Evolutionary conservation across 208 protist genomes (phyloP).

Genomic region (Wallacemonas sp.): DNA sequence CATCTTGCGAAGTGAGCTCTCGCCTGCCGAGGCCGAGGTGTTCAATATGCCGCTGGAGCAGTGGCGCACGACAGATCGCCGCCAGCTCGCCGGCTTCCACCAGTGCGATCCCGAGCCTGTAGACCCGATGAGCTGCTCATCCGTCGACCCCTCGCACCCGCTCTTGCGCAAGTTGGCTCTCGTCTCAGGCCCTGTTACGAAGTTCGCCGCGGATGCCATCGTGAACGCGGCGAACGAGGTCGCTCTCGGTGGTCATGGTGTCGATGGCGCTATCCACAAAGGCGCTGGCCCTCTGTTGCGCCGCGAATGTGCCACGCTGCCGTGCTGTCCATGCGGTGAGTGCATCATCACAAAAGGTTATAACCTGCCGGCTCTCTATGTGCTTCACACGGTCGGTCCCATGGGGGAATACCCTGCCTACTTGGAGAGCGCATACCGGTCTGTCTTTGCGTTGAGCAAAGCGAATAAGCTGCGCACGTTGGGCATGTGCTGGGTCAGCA

Average conservation of each 20-base stretch:
- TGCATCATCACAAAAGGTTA: slow-evolving; percentile 70
- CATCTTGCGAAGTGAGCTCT: slow-evolving; percentile 25
- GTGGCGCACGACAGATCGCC: slow-evolving; percentile 30
- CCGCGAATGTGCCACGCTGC: slow-evolving; percentile 50
- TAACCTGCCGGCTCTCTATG: slow-evolving; percentile 58
- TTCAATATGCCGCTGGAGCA: slow-evolving; percentile 33
- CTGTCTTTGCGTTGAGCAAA: slow-evolving; percentile 40
- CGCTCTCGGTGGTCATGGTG: slow-evolving; percentile 65
- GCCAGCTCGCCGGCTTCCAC: slow-evolving; percentile 16
- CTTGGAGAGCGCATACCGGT: slow-evolving; percentile 63
- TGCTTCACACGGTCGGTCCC: slow-evolving; percentile 85
- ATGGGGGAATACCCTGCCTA: slow-evolving; percentile 56
- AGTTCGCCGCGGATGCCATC: slow-evolving; percentile 66
- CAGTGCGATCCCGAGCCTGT: slow-evolving; percentile 15
- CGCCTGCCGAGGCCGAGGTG: slow-evolving; percentile 27
- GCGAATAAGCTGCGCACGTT: slow-evolving; percentile 48
- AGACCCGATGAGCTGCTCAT: slow-evolving; percentile 11
- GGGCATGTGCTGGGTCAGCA: slow-evolving; percentile 83
- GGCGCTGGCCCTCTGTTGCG: slow-evolving; percentile 61
- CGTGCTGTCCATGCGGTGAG: slow-evolving; percentile 56
- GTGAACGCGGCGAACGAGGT: slow-evolving; percentile 86
- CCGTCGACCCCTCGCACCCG: slow-evolving; percentile 19
- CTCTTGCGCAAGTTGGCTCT: slow-evolving; percentile 36
- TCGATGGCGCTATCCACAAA: slow-evolving; percentile 82
- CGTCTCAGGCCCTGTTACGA: slow-evolving; percentile 42